A percentile compares a stretch with the other conserved stretches of the same genome.
Conservation (phyloP, 768 basidiomycete genomes). For the Calocybe gangraenosa region DNA sequence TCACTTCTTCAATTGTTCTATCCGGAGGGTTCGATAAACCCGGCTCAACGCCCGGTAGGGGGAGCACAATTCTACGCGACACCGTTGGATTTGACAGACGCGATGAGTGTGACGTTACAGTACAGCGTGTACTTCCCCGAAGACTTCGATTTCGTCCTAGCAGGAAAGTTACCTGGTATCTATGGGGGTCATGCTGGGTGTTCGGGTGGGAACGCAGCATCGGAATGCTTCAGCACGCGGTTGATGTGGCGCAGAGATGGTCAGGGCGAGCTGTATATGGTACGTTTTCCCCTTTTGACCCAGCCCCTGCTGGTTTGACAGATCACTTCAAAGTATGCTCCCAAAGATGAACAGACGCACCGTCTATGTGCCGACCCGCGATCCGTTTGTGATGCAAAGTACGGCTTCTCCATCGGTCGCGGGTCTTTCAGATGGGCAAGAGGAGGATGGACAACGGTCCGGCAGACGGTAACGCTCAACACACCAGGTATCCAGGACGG, state of each 20-base stretch:
- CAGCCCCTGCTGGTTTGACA: neutral
- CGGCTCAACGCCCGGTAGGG: constrained; percentile 55
- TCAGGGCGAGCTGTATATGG: constrained; percentile 72
- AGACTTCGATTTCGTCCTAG: constrained; percentile 75
- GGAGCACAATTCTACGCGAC: constrained; percentile 67
- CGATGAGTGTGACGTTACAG: constrained; percentile 49
- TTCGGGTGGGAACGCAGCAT: constrained; percentile 71
- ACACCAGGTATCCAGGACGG: constrained; percentile 72
- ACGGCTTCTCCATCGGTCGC: constrained; percentile 74
- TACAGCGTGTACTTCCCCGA: constrained; percentile 78
- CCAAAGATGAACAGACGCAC: constrained; percentile 62
- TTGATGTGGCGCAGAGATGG: constrained; percentile 78
- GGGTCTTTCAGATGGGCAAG: constrained; percentile 60
- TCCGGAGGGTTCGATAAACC: constrained; percentile 67
- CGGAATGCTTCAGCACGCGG: constrained; percentile 77
- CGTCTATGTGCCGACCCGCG: constrained; percentile 52
- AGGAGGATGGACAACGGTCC: constrained; percentile 69
- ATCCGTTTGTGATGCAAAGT: constrained; percentile 60
- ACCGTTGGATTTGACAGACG: constrained; percentile 39
- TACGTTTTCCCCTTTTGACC: constrained; percentile 27
- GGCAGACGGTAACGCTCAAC: constrained; percentile 70
- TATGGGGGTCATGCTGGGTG: constrained; percentile 67
- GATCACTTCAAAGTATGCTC: constrained; percentile 54
- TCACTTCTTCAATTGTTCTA: constrained; percentile 62
- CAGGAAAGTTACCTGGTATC: constrained; percentile 82